phyloP scores from a whole-genome alignment of 345 rosid genomes.

The Syzygium aqueum region DNA sequence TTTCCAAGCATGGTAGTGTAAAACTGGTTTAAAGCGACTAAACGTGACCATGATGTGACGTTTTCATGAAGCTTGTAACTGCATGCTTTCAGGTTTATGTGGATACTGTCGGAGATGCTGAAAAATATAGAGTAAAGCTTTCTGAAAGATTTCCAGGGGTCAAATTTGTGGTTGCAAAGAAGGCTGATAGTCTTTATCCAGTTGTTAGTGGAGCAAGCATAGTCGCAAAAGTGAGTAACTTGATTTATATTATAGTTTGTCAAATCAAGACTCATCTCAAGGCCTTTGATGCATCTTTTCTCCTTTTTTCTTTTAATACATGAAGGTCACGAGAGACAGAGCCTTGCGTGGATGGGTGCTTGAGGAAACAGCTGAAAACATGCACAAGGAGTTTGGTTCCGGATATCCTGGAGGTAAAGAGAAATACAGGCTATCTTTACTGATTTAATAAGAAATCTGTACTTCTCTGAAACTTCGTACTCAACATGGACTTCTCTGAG shows the following conservation, averaged over 20 bases:
- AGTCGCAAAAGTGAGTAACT: conserved; percentile 76
- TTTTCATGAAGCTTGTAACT: background rate
- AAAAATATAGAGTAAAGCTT: conserved; percentile 69
- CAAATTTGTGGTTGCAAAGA: conserved; percentile 86
- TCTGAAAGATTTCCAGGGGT: conserved; percentile 73
- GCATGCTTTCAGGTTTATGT: conserved; percentile 55
- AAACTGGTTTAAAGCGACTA: background rate
- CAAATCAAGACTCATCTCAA: background rate
- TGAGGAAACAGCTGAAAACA: conserved; percentile 71
- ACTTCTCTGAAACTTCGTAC: background rate
- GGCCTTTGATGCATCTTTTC: background rate
- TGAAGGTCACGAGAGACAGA: conserved; percentile 87
- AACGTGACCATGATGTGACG: background rate
- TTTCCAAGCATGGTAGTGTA: background rate
- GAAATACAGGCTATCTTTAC: background rate
- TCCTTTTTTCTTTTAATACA: conserved; percentile 1
- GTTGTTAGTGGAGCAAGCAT: conserved; percentile 96
- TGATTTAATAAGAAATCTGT: background rate
- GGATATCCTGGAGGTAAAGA: conserved; percentile 93
- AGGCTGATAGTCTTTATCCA: conserved; percentile 95
- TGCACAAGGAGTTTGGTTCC: conserved; percentile 73
- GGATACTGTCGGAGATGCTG: conserved; percentile 92
- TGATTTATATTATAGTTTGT: background rate
- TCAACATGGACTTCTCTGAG: background rate
- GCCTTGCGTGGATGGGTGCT: conserved; percentile 75